Evolutionary conservation across 2,329 filamentous ascomycete genomes (phyloP).

Genomic region (Biscogniauxia sp.): DNA sequence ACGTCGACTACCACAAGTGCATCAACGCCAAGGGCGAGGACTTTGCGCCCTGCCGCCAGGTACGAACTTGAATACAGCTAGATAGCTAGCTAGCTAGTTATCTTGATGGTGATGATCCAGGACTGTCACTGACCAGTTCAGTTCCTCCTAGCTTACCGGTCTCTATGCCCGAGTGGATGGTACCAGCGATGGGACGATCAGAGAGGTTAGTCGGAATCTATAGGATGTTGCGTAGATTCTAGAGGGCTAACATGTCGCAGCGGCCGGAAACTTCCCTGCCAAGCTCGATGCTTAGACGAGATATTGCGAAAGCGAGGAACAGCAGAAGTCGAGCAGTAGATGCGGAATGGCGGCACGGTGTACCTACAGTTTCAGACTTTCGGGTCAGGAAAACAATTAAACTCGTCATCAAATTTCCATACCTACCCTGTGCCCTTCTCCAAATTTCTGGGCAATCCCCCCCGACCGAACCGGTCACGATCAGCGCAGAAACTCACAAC

Average conservation of each 20-base stretch:
- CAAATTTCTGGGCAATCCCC: neutral
- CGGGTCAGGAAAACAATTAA: slow-evolving; percentile 24
- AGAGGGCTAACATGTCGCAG: slow-evolving; percentile 40
- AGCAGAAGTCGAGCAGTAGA: slow-evolving; percentile 10
- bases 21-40: slow-evolving; percentile 98
- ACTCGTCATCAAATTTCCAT: slow-evolving; percentile 14
- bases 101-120: neutral
- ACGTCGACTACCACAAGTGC: slow-evolving; percentile 99
- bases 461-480: neutral
- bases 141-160: slow-evolving; percentile 97
- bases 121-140: slow-evolving; percentile 40
- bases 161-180: slow-evolving; percentile 95
- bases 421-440: neutral
- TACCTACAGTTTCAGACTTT: slow-evolving; percentile 26
- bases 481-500: neutral
- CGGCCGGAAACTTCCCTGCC: slow-evolving; percentile 66
- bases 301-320: slow-evolving; percentile 6
- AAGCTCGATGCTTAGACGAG: slow-evolving; percentile 56
- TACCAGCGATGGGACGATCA: slow-evolving; percentile 95
- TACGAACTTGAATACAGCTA: slow-evolving; percentile 42
- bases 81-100: too few species aligned
- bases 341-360: slow-evolving; percentile 20
- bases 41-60: slow-evolving; percentile 95
- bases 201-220: slow-evolving; percentile 65
- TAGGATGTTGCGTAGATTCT: slow-evolving; percentile 6